phyloP scores from a whole-genome alignment of 768 basidiomycete species.

The Mycena leptocephala region DNA sequence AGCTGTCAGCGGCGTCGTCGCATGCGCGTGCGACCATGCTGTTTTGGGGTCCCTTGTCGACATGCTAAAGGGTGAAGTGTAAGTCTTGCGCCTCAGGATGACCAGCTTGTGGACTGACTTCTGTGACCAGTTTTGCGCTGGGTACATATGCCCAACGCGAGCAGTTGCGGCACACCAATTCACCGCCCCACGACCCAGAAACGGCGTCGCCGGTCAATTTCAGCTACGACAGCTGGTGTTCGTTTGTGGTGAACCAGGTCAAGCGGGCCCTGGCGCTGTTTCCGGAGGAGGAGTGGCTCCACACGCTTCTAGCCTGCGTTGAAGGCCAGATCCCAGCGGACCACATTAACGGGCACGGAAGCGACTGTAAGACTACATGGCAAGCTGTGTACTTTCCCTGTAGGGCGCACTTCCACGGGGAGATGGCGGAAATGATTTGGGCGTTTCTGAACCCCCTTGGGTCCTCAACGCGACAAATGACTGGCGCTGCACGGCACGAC shows the following conservation, averaged over 20 bases:
- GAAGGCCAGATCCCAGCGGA: constrained; percentile 30
- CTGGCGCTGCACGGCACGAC: constrained; percentile 15
- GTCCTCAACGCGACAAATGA: constrained; percentile 24
- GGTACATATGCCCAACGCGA: constrained; percentile 22
- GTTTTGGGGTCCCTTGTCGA: constrained; percentile 16
- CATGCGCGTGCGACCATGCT: constrained; percentile 20
- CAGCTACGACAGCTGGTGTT: constrained; percentile 26
- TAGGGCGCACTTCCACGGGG: constrained; percentile 25
- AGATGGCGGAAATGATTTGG: constrained; percentile 26
- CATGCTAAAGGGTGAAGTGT: constrained; percentile 25
- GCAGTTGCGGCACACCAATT: constrained; percentile 3
- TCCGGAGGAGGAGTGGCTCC: constrained; percentile 20
- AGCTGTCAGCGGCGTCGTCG: constrained; percentile 5
- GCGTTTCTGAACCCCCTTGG: constrained; percentile 23
- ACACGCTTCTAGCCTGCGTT: background rate
- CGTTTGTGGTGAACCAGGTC: constrained; percentile 9
- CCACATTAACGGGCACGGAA: constrained; percentile 21
- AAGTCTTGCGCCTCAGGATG: background rate
- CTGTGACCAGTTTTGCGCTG: constrained; percentile 1
- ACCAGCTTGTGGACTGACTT: background rate
- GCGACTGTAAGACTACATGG: constrained; percentile 3
- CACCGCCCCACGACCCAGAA: background rate
- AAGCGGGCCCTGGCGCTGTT: constrained; percentile 10
- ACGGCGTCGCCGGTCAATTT: background rate
- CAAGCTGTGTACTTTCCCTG: constrained; percentile 26